phyloP scores from a whole-genome alignment of 108 stramenopile genomes.

The Phaeodactylum tricornutum region DNA sequence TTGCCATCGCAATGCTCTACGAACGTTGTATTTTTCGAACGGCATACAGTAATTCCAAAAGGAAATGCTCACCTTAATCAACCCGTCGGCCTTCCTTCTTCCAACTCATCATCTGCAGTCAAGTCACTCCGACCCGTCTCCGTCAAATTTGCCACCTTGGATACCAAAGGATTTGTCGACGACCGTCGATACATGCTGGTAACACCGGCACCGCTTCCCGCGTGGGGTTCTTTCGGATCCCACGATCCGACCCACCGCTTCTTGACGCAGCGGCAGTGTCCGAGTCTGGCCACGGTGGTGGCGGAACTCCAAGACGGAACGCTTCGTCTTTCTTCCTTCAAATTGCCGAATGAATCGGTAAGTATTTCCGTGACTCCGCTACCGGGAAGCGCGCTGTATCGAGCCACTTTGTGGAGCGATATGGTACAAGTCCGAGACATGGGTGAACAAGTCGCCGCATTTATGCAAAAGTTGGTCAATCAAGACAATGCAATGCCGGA shows the following conservation, averaged over 20 bases:
- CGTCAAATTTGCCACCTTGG: conserved; percentile 23
- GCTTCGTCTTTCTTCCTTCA: not conserved
- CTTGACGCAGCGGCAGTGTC: conserved; percentile 67
- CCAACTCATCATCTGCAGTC: conserved; percentile 16
- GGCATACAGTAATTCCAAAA: not conserved
- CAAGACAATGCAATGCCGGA: conserved; percentile 11
- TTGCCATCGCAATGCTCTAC: not conserved
- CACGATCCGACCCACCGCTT: conserved; percentile 53
- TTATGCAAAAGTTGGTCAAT: conserved; percentile 43
- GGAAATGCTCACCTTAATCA: not conserved
- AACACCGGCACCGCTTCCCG: conserved; percentile 31
- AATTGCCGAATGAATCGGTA: not conserved
- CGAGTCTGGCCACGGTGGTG: conserved; percentile 47
- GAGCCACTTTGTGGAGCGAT: conserved; percentile 61
- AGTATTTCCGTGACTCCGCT: not conserved
- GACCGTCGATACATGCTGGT: conserved; percentile 77
- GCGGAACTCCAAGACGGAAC: conserved; percentile 10
- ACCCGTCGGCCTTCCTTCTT: conserved; percentile 1
- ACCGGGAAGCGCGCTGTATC: conserved; percentile 12
- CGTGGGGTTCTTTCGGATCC: conserved; percentile 23
- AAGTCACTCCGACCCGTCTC: conserved; percentile 66
- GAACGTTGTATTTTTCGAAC: not conserved
- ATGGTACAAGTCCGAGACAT: conserved; percentile 50
- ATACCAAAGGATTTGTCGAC: conserved; percentile 34
- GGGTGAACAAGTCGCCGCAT: conserved; percentile 63